Conservation (phyloP, 768 basidiomycete genomes). For the Collybia mongolica region DNA sequence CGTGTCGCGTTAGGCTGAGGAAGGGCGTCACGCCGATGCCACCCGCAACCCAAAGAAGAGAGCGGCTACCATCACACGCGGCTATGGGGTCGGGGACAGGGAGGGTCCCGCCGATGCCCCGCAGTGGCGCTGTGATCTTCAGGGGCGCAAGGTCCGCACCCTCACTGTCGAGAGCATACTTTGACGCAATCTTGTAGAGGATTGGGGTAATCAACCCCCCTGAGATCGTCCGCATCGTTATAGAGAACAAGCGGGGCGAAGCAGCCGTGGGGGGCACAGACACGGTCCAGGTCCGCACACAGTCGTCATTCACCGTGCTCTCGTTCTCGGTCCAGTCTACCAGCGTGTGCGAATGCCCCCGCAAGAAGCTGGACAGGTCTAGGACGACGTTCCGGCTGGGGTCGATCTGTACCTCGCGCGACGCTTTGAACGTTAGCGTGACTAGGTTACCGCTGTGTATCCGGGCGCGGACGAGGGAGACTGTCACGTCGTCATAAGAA, state of each 20-base stretch:
- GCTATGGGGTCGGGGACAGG: constrained; percentile 4
- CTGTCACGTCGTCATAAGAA: neutral
- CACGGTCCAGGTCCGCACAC: constrained; percentile 10
- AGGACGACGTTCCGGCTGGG: constrained; percentile 7
- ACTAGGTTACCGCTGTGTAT: constrained; percentile 4
- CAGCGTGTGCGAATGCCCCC: neutral
- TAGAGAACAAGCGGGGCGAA: neutral
- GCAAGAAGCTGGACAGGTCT: constrained; percentile 2
- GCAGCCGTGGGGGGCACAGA: neutral
- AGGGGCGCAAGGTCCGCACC: neutral
- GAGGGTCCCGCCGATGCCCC: constrained; percentile 5
- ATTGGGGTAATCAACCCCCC: constrained; percentile 8
- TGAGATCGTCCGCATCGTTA: constrained; percentile 4
- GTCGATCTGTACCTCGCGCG: neutral
- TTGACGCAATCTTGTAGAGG: constrained; percentile 2
- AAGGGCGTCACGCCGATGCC: constrained; percentile 9
- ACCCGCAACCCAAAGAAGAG: constrained; percentile 8
- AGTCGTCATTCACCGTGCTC: constrained; percentile 6
- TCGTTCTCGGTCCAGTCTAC: constrained; percentile 1
- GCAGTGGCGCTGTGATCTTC: constrained; percentile 1
- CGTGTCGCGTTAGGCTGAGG: constrained; percentile 5
- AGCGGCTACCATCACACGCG: constrained; percentile 1
- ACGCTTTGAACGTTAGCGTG: constrained; percentile 4
- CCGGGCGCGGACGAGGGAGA: neutral
- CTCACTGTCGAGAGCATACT: neutral